Base-by-base conservation (phyloP, 345 rosid genomes). In the Rubroshorea leprosula region DNA sequence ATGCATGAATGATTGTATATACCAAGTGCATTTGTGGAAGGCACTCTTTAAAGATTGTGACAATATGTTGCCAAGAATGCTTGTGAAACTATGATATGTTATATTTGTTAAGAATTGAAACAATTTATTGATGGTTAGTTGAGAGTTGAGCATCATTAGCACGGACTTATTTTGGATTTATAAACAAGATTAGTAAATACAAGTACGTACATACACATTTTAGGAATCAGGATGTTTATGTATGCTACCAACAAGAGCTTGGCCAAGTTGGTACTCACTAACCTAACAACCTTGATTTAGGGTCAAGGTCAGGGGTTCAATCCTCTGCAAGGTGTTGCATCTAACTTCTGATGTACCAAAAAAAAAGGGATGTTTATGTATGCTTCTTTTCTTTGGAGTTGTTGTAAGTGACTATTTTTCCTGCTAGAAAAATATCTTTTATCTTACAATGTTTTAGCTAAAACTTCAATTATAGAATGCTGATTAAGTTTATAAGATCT, bases 381-480 rank as follows among this genome's bases (percentile, higher is more conserved):
- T n/a, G n/a, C n/a, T n/a, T n/a, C n/a, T n/a, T n/a, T n/a, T n/a
- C n/a, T 5, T 29, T 26, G 23, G 25, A 14, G 47, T 45, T 20
- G 47, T 45, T 20, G 11, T 17, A 18, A 16, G 51, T n/a, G 25
- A 57, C 24, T 21, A 12, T 24, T 43, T 11, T 57, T 57, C 22
- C 23, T 44, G 11, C 41, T 6, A 35, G 11, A 35, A 35, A 35
- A 6, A 41, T 44, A 45, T 44, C 9, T 31, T 10, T 57, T 43
- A n/a, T 19, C 22, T 43, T 39, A 35, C 9, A 35, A n/a, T n/a
- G n/a, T n/a, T 58, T 44, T 45, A 9, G 51, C 41, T 45, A 22
- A 43, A 58, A n/a, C 23, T 39, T 15, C 39, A n/a, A 46, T 47
- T 15, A 16, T 25, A 24, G 61, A 58, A 56, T 43, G 46, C 13